Evolutionary conservation across 1,284 basidiomycete species (phyloP), one percentile per base, ranked within the genome.

Genomic region (Irpex lacteus): DNA sequence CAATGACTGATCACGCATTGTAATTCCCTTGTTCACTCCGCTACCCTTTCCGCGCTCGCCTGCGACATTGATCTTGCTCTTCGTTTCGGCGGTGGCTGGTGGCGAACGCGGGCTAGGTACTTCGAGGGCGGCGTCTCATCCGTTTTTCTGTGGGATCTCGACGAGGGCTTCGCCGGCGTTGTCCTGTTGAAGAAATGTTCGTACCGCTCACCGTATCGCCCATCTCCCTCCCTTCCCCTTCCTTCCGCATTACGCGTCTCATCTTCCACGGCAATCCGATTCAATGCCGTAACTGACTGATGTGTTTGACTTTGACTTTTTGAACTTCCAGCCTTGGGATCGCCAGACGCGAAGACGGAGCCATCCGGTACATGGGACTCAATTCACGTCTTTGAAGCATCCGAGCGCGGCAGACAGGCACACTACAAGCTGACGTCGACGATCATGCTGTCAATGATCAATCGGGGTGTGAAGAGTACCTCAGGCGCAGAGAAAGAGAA

Each of bases 401-500:
- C 86, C 34, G 96, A 98, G 75, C 87, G 95, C 57, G 95, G 95
- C 5, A 85, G 96, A 55, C 89, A 91, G 70, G 95, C 97, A 2
- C 94, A 94, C 73, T 99, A 99, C 82, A 98, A 98, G 80, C 84
- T 99, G 64, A 99, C 97, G 0, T 96, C 94, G 49, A 99, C 98
- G 2, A 88, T 99, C 67, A 98, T 99, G 94, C 88, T 99, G n/a
- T 92, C 96, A 66, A 86, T 99, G 57, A 81, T 90, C 61, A 89
- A 91, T 56, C 85, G 83, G 54, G 65, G 70, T 5, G 62, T 67
- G 3, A 66, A 63, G 56, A 84, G 77, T 4, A 75, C 69, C 73
- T 74, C 57, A 76, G 54, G 21, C 26, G 37, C n/a, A 18, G 53
- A 36, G 47, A 78, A 83, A 63, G 73, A 74, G 53, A 80, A 75